Conservation (phyloP, 805 yeast genomes). For the Kregervanrija fluxuum region DNA sequence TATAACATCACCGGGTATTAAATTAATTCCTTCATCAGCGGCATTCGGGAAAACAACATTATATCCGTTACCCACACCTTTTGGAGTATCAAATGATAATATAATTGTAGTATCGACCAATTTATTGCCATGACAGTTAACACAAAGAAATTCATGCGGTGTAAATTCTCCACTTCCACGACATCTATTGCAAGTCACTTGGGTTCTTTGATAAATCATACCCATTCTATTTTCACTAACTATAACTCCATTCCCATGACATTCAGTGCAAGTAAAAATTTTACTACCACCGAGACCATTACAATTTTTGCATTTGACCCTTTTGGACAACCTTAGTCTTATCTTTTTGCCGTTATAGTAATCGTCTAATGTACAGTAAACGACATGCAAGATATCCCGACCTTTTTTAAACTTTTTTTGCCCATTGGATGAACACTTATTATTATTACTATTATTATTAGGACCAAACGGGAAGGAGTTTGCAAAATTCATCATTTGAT, state of each 20-base stretch:
- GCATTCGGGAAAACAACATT: constrained; percentile 46
- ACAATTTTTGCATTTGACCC: constrained; percentile 42
- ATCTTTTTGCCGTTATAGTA: constrained; percentile 50
- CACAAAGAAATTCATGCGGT: constrained; percentile 29
- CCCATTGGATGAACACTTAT: too few species aligned
- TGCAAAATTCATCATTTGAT: too few species aligned
- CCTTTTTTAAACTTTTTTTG: constrained; percentile 29
- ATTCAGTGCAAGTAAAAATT: constrained; percentile 27
- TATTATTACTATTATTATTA: neutral
- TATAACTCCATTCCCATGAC: constrained; percentile 37
- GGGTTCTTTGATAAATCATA: constrained; percentile 34
- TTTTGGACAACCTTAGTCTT: constrained; percentile 47
- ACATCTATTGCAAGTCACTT: constrained; percentile 39
- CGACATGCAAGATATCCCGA: constrained; percentile 48
- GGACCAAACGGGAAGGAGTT: too few species aligned
- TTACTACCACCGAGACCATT: constrained; percentile 42
- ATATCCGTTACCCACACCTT: constrained; percentile 51
- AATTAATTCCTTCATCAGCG: constrained; percentile 56
- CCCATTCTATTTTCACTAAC: constrained; percentile 37
- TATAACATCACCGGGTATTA: constrained; percentile 62
- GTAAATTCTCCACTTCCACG: constrained; percentile 34
- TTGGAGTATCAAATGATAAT: constrained; percentile 43
- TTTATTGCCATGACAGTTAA: constrained; percentile 38
- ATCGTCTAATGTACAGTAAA: constrained; percentile 47
- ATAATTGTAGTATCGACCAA: constrained; percentile 41